Base-by-base conservation (phyloP, 306 rosid species). In the Vicia faba region DNA sequence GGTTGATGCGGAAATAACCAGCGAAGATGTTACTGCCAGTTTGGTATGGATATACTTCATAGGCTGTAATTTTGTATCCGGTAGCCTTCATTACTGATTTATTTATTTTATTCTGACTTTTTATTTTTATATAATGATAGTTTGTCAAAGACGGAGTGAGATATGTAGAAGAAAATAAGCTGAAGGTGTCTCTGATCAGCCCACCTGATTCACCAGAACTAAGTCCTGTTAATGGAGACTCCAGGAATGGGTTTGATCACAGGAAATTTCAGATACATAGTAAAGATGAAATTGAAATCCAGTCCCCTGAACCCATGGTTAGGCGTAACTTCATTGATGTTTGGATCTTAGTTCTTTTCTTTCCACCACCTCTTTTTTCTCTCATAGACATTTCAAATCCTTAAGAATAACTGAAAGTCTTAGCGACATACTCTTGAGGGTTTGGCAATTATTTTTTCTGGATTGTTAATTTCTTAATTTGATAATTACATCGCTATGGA, bases 81-180 rank as follows among this genome's bases (percentile, higher is more conserved):
- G 29, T 4, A 7, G 65, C 40, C 78, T 57, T 56, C 67, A 18
- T 75, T 64, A 7, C 80, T 54, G 8, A 10, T 51, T 51, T 36
- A 62, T 71, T 74, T 25, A 36, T 73, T 60, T 49, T 69, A 63
- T 23, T 77, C 62, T 66, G 72, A 23, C 64, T 40, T 20, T 35
- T 43, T 35, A 39, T 20, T 20, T 2, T 20, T 59, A 26, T 61
- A 16, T 44, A 55, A 66, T 83, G 63, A 53, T 83, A 93, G 98
- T 93, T 93, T 79, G 77, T 77, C 40, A 89, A 79, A 82, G 96
- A 83, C 55, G 76, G 78, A 59, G 72, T 77, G 58, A 84, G 81
- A 53, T 72, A 80, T 51, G 25, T 93, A 57, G 96, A 86, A 84
- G 96, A 88, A 82, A 82, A 82, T 75, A 93, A 89, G 85, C 76